Evolutionary conservation across 2,329 filamentous ascomycete species (phyloP).

Genomic region (Fusarium virguliforme): DNA sequence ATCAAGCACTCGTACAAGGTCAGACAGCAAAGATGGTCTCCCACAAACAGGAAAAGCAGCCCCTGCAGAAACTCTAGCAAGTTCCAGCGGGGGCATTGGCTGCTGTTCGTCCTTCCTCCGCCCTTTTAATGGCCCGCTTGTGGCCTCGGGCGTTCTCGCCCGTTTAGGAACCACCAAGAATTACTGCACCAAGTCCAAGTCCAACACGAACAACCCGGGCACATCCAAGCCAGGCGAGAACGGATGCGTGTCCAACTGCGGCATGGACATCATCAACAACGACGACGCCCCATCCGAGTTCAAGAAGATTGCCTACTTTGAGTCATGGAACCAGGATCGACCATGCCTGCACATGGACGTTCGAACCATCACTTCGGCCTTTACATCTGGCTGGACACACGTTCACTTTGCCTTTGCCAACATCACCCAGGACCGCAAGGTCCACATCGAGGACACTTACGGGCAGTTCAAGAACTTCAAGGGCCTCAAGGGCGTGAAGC

Average conservation of each 20-base stretch:
- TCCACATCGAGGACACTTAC: constrained; percentile 37
- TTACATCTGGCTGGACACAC: constrained; percentile 49
- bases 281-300: constrained; percentile 16
- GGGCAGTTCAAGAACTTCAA: constrained; percentile 45
- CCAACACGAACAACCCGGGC: constrained; percentile 56
- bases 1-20: background rate
- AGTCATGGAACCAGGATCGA: constrained; percentile 55
- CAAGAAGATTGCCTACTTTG: constrained; percentile 49
- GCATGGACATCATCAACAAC: constrained; percentile 45
- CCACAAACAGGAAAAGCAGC: background rate
- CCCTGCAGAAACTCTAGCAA: background rate
- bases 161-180: constrained; percentile 55
- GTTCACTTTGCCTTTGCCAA: constrained; percentile 58
- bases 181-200: constrained; percentile 55
- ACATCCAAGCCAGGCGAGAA: constrained; percentile 52
- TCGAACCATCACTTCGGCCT: constrained; percentile 30
- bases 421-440: constrained; percentile 45
- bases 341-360: constrained; percentile 51
- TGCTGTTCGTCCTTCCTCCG: background rate
- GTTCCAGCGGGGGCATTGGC: background rate
- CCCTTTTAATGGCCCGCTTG: background rate
- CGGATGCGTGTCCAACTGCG: constrained; percentile 54
- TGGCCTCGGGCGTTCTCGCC: background rate
- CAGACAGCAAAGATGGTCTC: background rate
- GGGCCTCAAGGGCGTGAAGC: constrained; percentile 38